Base-by-base conservation (phyloP, 225 moss, liverwort and hornwort genomes). In the Pseudoscleropodium purum region DNA sequence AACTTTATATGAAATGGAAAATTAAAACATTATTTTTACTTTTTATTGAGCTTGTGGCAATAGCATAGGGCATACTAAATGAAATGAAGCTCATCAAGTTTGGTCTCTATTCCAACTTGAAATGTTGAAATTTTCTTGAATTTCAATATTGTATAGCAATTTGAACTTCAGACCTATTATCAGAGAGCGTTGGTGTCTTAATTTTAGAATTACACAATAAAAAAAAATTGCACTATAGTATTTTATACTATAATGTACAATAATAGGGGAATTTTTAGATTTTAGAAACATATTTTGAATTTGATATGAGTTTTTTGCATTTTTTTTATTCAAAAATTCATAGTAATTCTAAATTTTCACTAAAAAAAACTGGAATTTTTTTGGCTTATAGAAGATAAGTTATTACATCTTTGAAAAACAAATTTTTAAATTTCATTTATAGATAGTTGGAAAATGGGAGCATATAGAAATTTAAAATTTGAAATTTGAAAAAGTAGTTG, bases 391-490 rank as follows among this genome's bases (percentile, higher is more conserved):
- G 3, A 72, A 14, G 14, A 69, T n/a, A 24, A n/a, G 4, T 24
- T 14, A 39, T 39, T 3, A 39, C 14, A 39, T 39, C 7, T 39
- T 0, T 39, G 0, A 25, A 24, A 39, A 70, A 37, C n/a, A 24
- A 70, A 24, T 24, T 14, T 4, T 8, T 24, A 25, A 15, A 8
- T 8, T 41, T 39, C 17, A 29, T 45, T 6, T 9, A 17, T 18
- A 29, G 1, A 74, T 17, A 29, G 18, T 75, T 47, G 41, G 4
- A 18, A 75, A 18, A 18, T 75, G 1, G 18, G 2, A 74, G 4
- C 2, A 15, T 30, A 18, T 0, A 10, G 1, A 29, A 17, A 30
- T 1, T 17, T 0, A 10, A 17, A 27, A 16, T 43, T 27, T 15
- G 3, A 73, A 73, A 17, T 43, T 43, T 45, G 6, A 30, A 18